Evolutionary conservation across 2,329 filamentous ascomycete species (phyloP).

Genomic region (Lasiodiplodia gonubiensis): DNA sequence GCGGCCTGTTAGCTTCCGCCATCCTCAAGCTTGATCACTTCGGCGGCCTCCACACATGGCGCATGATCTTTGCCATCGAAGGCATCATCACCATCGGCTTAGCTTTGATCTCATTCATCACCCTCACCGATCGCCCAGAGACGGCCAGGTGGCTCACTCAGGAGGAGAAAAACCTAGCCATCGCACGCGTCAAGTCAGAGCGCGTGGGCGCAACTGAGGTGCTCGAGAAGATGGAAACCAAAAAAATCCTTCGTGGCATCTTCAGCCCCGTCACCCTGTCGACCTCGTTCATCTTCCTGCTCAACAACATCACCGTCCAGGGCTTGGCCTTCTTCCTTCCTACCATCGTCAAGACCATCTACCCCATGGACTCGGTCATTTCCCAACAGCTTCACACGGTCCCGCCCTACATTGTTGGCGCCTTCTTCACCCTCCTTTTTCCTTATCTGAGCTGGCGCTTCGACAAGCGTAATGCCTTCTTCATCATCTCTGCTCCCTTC

Average conservation of each 20-base stretch:
- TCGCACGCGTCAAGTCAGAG: constrained; percentile 72
- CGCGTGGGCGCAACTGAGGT: constrained; percentile 67
- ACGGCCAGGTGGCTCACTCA: constrained; percentile 69
- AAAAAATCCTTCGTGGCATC: constrained; percentile 67
- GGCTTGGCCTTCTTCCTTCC: constrained; percentile 73
- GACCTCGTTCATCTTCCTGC: constrained; percentile 64
- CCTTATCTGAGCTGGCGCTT: constrained; percentile 66
- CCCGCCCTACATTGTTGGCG: constrained; percentile 72
- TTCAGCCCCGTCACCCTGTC: constrained; percentile 66
- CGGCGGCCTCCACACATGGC: constrained; percentile 63
- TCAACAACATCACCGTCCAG: constrained; percentile 74
- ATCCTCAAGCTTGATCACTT: constrained; percentile 68
- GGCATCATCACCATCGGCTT: constrained; percentile 67
- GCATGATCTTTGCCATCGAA: constrained; percentile 76
- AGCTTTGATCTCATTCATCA: constrained; percentile 66
- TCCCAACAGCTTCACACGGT: constrained; percentile 73
- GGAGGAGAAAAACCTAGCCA: constrained; percentile 70
- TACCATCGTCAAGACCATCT: constrained; percentile 73
- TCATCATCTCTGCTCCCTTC: constrained; percentile 64
- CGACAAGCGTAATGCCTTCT: constrained; percentile 65
- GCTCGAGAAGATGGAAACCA: constrained; percentile 65
- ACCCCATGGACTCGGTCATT: constrained; percentile 62
- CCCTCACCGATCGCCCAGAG: constrained; percentile 71
- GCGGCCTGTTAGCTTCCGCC: constrained; percentile 66
- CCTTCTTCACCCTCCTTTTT: constrained; percentile 68